Evolutionary conservation across 2,329 filamentous ascomycete genomes (phyloP), one percentile per base, ranked within the genome.

Genomic region (Metarhizium brunneum): DNA sequence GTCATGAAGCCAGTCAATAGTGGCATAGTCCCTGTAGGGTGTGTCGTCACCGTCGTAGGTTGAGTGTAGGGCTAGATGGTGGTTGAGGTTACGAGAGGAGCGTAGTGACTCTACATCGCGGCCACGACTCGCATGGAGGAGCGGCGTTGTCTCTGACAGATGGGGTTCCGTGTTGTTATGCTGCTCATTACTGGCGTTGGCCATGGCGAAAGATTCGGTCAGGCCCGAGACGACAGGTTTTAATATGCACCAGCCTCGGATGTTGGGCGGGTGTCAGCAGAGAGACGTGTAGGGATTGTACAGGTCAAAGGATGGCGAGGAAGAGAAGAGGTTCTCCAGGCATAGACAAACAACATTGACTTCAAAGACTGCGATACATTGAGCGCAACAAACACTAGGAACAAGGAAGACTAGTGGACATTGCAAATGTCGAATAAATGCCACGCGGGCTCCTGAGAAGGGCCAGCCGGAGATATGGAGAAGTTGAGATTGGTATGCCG

Each of bases 1-100:
- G 61, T 82, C 80, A 64, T 82, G 81, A 10, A 84, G 70, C 80
- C 80, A 84, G 65, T 85, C 81, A 56, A 84, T 83, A 1, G 80
- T 82, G 7, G 77, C 80, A 60, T 85, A 84, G 59, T 83, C 77
- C 62, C 82, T 83, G 63, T 84, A 85, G 0, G 79, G 76, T 20
- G 83, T 65, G 53, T 80, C 68, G 62, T 84, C 81, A 47, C 79
- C 80, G 11, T 80, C 55, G 30, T 54, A 52, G 20, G 45, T 16
- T 4, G 45, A 48, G 2, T 8, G 25, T 6, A 48, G 6, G 8
- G 14, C 3, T 30, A 48, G 7, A 18, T 30, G 7, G 25, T 30
- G 10, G 11, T 14, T 48, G 11, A 6, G 6, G 45, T 6, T 11
- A 30, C 20, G 25, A 4, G 20, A 14, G 14, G 45, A 16, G 8